Evolutionary conservation across 2,329 filamentous ascomycete species (phyloP), one percentile per base, ranked within the genome.

Genomic region (Aspergillus arachidicola): DNA sequence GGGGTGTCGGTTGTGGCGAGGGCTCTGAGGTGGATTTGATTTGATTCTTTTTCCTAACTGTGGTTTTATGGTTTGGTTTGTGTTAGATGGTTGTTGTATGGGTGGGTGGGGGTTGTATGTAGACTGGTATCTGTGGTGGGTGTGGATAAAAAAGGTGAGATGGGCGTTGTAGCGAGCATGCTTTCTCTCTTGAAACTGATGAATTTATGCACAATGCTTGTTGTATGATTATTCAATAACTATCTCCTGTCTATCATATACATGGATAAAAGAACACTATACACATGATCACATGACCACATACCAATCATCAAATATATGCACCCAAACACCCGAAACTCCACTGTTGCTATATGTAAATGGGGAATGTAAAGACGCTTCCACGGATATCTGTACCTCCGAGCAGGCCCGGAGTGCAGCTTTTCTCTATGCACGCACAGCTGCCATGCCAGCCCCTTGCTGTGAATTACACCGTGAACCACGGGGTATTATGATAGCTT

Each of bases 1-100:
- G 73, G 69, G 9, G 50, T 72, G 12, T 71, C 69, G 50, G 66
- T 74, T 51, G 30, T 75, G 34, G 68, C 65, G n/a, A 66, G 68
- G 57, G 56, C 43, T 21, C 64, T 66, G 36, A 72, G 62, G 43
- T 67, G 58, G 63, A 63, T 69, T 64, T 71, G 65, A 59, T 4
- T 34, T 34, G 16, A 19, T 3, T 36, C 23, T 54, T 11, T 5
- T n/a, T 53, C 6, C 12, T 54, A 21, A 2, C 16, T 5, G 26
- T 19, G 12, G 23, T 50, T 6, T 28, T 9, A 6, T 28, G 5
- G 46, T 2, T 32, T 10, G 16, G 26, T 7, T 7, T 16, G 23
- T 28, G 46, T 21, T 48, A 19, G 14, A 28, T 26, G 11, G 45
- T 23, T 48, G 45, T 28, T 28, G 26, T 28, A 7, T 28, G 26